These are phyloP conservation scores for Aspergillus conjunctus DNA, from an alignment of 495 filamentous ascomycete genomes.

Conservation along the genomic window DNA sequence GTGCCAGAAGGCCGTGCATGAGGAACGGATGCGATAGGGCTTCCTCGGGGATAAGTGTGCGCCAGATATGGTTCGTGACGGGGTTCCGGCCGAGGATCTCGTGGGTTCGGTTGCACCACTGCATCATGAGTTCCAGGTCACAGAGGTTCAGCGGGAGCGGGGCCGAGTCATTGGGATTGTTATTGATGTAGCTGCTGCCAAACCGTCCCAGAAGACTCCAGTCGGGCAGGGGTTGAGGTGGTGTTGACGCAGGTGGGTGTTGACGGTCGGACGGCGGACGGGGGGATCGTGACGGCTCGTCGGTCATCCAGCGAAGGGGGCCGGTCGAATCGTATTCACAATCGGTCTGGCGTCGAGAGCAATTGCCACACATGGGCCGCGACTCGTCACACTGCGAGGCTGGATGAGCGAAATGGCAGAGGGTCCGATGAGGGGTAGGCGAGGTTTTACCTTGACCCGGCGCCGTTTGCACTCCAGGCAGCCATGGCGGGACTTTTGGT, in stretches of 20 bases:
- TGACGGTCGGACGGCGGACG: constrained; percentile 22
- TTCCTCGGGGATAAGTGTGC: constrained; percentile 44
- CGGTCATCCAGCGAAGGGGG: constrained; percentile 44
- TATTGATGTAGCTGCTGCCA: constrained; percentile 18
- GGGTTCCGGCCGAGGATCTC: constrained; percentile 35
- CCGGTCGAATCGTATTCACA: constrained; percentile 44
- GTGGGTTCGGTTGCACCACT: constrained; percentile 46
- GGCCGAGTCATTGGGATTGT: constrained; percentile 5
- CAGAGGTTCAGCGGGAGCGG: constrained; percentile 34
- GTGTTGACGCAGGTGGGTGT: constrained; percentile 22
- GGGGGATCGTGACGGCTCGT: constrained; percentile 27
- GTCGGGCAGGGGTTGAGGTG: constrained; percentile 27
- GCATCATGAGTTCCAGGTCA: constrained; percentile 49
- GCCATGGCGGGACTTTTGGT: constrained; percentile 36
- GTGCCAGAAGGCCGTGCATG: constrained; percentile 55
- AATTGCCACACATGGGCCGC: constrained; percentile 43
- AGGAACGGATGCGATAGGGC: constrained; percentile 51
- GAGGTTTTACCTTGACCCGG: constrained; percentile 41
- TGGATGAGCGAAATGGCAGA: neutral
- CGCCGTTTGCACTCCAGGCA: constrained; percentile 33
- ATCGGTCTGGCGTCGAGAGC: constrained; percentile 40
- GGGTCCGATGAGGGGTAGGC: neutral
- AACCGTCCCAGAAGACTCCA: constrained; percentile 33
- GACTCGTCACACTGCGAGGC: constrained; percentile 40
- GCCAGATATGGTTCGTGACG: constrained; percentile 45